phyloP scores from a whole-genome alignment of 495 filamentous ascomycete genomes.

The Hypoxylon intermedium region DNA sequence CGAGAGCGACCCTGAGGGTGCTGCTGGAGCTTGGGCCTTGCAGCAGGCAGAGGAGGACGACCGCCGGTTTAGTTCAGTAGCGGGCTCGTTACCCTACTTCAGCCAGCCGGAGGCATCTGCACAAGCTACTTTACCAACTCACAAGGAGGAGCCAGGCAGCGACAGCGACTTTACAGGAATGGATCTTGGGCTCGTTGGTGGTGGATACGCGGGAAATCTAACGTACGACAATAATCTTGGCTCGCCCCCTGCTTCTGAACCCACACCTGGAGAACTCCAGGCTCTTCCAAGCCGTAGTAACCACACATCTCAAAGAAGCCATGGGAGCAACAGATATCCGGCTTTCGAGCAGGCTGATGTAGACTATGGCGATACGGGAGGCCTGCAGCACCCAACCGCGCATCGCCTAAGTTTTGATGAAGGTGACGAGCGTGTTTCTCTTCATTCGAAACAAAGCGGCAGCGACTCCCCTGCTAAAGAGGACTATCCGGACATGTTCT shows the following conservation, averaged over 20 bases:
- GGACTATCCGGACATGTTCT: conserved; percentile 88
- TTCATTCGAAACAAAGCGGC: conserved; percentile 58
- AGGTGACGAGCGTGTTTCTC: conserved; percentile 75
- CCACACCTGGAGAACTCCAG: conserved; percentile 41
- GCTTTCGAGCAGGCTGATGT: conserved; percentile 53
- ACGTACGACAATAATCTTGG: conserved; percentile 71
- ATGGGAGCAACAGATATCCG: conserved; percentile 45
- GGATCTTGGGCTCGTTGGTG: conserved; percentile 76
- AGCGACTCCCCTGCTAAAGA: conserved; percentile 66
- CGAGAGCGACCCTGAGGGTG: conserved; percentile 90
- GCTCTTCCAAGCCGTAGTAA: conserved; percentile 42
- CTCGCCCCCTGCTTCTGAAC: conserved; percentile 45
- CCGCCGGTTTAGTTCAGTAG: conserved; percentile 60
- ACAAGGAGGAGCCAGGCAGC: conserved; percentile 61
- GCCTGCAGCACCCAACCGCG: conserved; percentile 73
- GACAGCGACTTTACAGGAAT: conserved; percentile 76
- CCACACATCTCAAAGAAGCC: conserved; percentile 47
- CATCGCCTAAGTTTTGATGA: conserved; percentile 90
- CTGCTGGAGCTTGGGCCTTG: conserved; percentile 83
- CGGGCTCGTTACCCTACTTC: conserved; percentile 36
- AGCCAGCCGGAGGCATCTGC: conserved; percentile 51
- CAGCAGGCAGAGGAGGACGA: conserved; percentile 87
- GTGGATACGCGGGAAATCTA: conserved; percentile 74
- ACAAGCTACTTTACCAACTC: conserved; percentile 38
- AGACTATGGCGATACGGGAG: conserved; percentile 86